These are phyloP conservation scores for Trichoderma gamsii DNA, from an alignment of 495 filamentous ascomycete genomes.

Conservation along the genomic window DNA sequence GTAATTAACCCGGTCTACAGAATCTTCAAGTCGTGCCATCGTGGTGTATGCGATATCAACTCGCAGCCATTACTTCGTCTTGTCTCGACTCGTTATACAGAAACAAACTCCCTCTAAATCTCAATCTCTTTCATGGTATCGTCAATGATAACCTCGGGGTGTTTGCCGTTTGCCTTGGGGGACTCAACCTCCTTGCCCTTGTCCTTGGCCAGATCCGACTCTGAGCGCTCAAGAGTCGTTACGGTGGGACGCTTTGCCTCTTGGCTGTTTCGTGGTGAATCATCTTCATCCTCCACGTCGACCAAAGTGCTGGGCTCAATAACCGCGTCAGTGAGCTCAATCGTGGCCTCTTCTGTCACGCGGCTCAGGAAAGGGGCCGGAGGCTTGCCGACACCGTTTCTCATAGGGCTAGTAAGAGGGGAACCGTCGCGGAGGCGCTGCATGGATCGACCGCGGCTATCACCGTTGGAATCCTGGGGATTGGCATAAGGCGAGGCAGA, in stretches of 20 bases:
- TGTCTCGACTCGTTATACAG: neutral
- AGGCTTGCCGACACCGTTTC: slow-evolving; percentile 42
- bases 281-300: slow-evolving; percentile 36
- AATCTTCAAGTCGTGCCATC: slow-evolving; percentile 13
- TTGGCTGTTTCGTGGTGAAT: slow-evolving; percentile 43
- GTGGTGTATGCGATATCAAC: slow-evolving; percentile 8
- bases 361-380: slow-evolving; percentile 37
- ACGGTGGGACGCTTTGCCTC: slow-evolving; percentile 31
- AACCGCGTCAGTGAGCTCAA: slow-evolving; percentile 23
- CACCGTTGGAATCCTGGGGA: slow-evolving; percentile 40
- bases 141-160: slow-evolving; percentile 33
- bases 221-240: slow-evolving; percentile 22
- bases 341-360: slow-evolving; percentile 43
- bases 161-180: slow-evolving; percentile 23
- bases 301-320: slow-evolving; percentile 35
- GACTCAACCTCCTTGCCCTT: slow-evolving; percentile 16
- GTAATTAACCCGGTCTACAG: neutral
- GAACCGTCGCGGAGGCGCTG: slow-evolving; percentile 48
- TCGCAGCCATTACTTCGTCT: neutral
- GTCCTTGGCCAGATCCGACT: slow-evolving; percentile 26
- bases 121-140: slow-evolving; percentile 54
- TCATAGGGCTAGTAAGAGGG: slow-evolving; percentile 47
- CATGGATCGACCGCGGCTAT: slow-evolving; percentile 47
- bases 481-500: slow-evolving; percentile 49
- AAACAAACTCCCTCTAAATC: slow-evolving; percentile 34